Evolutionary conservation across 768 basidiomycete species (phyloP).

Genomic region (Suillus ampliporus): DNA sequence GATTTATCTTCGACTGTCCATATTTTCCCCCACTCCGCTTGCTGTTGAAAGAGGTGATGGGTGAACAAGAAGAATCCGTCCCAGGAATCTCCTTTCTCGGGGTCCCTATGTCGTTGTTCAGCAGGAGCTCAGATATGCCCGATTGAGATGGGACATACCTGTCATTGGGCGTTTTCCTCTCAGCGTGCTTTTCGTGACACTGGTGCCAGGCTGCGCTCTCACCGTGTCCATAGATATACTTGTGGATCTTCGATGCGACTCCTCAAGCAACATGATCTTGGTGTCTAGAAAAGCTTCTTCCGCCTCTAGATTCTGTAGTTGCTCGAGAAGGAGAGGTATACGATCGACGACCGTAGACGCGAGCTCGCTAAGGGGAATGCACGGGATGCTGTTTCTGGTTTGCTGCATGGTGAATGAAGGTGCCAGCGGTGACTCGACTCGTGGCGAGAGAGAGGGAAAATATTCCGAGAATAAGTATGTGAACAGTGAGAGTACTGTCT

Average conservation of each 20-base stretch:
- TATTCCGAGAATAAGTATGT: not conserved
- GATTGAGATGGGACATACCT: not conserved
- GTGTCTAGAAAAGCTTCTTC: not conserved
- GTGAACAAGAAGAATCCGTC: not conserved
- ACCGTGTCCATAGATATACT: not conserved
- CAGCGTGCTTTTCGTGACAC: not conserved
- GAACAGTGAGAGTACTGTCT: not conserved
- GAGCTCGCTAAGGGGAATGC: not conserved
- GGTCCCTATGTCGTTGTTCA: not conserved
- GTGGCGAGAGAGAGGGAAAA: not conserved
- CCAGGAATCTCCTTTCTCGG: not conserved
- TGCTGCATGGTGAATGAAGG: not conserved
- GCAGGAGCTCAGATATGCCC: not conserved
- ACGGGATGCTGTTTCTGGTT: not conserved
- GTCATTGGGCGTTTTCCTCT: not conserved
- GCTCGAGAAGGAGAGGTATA: conserved; percentile 1
- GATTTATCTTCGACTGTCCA: not conserved
- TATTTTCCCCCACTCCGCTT: not conserved
- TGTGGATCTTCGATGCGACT: not conserved
- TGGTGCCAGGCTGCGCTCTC: not conserved
- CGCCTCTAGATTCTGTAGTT: conserved; percentile 2
- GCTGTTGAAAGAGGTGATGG: not conserved
- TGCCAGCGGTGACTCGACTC: not conserved
- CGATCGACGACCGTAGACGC: conserved; percentile 1
- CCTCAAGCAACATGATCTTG: not conserved